Evolutionary conservation across 257 asterid species (phyloP).

Genomic region (Cordia subcordata): DNA sequence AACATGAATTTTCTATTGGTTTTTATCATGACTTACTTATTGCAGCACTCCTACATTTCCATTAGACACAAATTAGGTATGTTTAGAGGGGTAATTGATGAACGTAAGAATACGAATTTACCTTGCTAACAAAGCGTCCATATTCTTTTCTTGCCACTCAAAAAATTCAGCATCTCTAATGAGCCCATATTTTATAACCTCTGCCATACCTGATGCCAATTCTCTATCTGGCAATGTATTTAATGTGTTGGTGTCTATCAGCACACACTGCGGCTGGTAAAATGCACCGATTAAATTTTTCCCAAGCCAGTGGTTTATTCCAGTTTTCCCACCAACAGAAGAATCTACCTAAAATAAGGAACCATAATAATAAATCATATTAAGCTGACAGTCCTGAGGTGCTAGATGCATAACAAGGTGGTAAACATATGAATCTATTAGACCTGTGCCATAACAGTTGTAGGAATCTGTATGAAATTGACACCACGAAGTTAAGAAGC

Average conservation of each 20-base stretch:
- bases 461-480: constrained; percentile 96
- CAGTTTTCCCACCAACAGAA: constrained; percentile 99
- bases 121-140: constrained; percentile 79
- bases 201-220: constrained; percentile 95
- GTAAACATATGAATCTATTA: neutral
- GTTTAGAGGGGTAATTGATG: too few relatives aligned
- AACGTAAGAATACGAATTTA: constrained; percentile 14
- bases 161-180: constrained; percentile 84
- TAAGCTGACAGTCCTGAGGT: neutral
- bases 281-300: constrained; percentile 94
- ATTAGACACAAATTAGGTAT: neutral
- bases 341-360: constrained; percentile 72
- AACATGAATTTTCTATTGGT: too few relatives aligned
- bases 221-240: constrained; percentile 89
- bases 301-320: constrained; percentile 95
- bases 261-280: constrained; percentile 99
- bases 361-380: neutral
- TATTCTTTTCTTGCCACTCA: constrained; percentile 94
- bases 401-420: neutral
- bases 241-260: constrained; percentile 83
- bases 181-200: constrained; percentile 91
- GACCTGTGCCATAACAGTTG: constrained; percentile 99
- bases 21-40: too few relatives aligned
- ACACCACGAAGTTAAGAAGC: constrained; percentile 97
- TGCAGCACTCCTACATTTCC: too few relatives aligned